Evolutionary conservation across 768 basidiomycete genomes (phyloP).

Genomic region (Mycena haematopus): DNA sequence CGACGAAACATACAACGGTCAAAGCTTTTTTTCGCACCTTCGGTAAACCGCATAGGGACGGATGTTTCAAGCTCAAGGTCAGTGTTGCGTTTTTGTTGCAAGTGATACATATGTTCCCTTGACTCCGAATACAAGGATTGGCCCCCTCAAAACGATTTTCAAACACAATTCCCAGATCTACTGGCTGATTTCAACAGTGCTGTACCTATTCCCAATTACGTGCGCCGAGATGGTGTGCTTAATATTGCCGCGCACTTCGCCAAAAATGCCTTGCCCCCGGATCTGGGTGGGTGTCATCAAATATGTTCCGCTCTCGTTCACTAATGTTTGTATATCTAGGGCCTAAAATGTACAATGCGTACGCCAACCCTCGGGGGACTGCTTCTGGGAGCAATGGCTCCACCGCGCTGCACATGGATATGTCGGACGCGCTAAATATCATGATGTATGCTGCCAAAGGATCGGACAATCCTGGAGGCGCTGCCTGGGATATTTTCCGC

Average conservation of each 20-base stretch:
- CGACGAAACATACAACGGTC: too few relatives aligned
- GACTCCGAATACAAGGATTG: conserved; percentile 66
- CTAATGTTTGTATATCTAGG: conserved; percentile 49
- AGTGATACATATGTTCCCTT: too few relatives aligned
- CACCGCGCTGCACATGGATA: conserved; percentile 93
- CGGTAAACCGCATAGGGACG: too few relatives aligned
- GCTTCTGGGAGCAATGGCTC: conserved; percentile 68
- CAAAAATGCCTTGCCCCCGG: conserved; percentile 75
- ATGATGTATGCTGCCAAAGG: conserved; percentile 73
- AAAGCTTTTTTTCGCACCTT: too few relatives aligned
- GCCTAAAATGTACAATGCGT: conserved; percentile 94
- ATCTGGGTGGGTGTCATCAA: conserved; percentile 60
- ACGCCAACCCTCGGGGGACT: conserved; percentile 60
- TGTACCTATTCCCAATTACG: conserved; percentile 88
- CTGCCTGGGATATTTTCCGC: conserved; percentile 91
- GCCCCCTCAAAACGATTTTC: conserved; percentile 89
- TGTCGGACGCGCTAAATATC: conserved; percentile 91
- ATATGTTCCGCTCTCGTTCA: neutral
- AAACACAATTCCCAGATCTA: conserved; percentile 78
- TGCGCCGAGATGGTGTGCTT: conserved; percentile 83
- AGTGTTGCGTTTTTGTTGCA: too few relatives aligned
- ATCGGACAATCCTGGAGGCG: conserved; percentile 72
- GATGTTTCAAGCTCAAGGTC: too few relatives aligned
- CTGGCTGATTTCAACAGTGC: conserved; percentile 84
- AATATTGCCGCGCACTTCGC: conserved; percentile 88